A percentile compares a stretch with the other conserved stretches of the same genome.
Conservation (phyloP, 1,284 basidiomycete species). For the Ustilago crameri region DNA sequence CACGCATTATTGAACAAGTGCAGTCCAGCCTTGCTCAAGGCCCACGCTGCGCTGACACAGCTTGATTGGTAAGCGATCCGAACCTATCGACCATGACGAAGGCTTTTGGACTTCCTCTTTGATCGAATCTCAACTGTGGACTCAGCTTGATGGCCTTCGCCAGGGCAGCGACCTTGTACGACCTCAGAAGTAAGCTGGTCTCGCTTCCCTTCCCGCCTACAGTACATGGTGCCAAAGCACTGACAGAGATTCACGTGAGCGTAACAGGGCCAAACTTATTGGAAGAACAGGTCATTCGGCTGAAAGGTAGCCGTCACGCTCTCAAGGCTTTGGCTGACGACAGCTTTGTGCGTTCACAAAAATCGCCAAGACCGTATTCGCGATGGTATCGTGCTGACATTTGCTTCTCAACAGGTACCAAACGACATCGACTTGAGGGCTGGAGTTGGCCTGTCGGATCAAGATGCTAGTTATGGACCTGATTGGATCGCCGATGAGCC, state of each 20-base stretch:
- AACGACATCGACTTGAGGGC: constrained; percentile 44
- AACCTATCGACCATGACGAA: not conserved
- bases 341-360: constrained; percentile 21
- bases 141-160: constrained; percentile 39
- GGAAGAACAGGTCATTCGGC: constrained; percentile 24
- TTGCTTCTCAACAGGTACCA: constrained; percentile 24
- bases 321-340: constrained; percentile 43
- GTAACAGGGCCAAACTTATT: constrained; percentile 25
- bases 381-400: not conserved
- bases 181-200: constrained; percentile 30
- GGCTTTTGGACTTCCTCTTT: not conserved
- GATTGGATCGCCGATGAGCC: not conserved
- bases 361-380: not conserved
- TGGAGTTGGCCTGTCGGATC: constrained; percentile 14
- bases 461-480: not conserved
- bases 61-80: constrained; percentile 36
- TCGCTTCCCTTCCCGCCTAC: too few relatives aligned
- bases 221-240: too few relatives aligned
- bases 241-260: too few relatives aligned
- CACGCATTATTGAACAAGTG: constrained; percentile 16
- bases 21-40: constrained; percentile 15
- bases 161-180: constrained; percentile 31
- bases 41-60: constrained; percentile 25
- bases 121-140: not conserved
- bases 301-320: constrained; percentile 39